Percentiles rank a stretch among this genome's conserved stretches.
Conservation (phyloP, 2,329 filamentous ascomycete genomes). For the Fusarium fujikuroi region DNA sequence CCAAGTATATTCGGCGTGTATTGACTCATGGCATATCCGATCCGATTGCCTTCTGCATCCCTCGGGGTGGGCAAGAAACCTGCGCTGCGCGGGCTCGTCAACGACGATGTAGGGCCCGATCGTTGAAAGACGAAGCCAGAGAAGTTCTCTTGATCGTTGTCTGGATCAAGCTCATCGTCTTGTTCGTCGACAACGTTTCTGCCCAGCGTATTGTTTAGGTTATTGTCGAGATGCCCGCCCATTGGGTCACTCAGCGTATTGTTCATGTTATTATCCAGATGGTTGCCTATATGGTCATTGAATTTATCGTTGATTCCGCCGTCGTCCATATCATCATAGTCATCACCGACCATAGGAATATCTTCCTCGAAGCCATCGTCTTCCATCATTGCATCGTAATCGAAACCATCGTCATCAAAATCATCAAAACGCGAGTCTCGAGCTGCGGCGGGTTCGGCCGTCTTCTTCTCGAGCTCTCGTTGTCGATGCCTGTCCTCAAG, state of each 20-base stretch:
- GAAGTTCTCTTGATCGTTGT: constrained; percentile 65
- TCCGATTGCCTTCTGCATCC: constrained; percentile 64
- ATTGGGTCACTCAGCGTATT: constrained; percentile 33
- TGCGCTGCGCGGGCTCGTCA: constrained; percentile 61
- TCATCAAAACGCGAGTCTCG: constrained; percentile 69
- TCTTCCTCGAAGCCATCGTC: constrained; percentile 73
- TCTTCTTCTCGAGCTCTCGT: constrained; percentile 70
- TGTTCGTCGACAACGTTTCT: constrained; percentile 41
- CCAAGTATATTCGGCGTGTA: constrained; percentile 51
- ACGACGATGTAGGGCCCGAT: constrained; percentile 62
- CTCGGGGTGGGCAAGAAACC: constrained; percentile 63
- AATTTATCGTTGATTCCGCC: constrained; percentile 43
- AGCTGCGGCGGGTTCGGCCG: constrained; percentile 49
- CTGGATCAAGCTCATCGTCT: constrained; percentile 36
- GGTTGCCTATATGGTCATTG: constrained; percentile 17
- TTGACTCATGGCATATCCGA: constrained; percentile 66
- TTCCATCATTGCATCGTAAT: constrained; percentile 73
- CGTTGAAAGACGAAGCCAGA: constrained; percentile 68
- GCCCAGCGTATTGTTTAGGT: constrained; percentile 34
- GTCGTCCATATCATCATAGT: constrained; percentile 45
- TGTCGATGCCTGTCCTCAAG: constrained; percentile 79
- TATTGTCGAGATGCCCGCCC: constrained; percentile 21
- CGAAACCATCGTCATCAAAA: constrained; percentile 69
- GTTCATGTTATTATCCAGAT: constrained; percentile 7
- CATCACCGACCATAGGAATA: constrained; percentile 45